Evolutionary conservation across 768 basidiomycete genomes (phyloP).

Genomic region (Zangia roseola): DNA sequence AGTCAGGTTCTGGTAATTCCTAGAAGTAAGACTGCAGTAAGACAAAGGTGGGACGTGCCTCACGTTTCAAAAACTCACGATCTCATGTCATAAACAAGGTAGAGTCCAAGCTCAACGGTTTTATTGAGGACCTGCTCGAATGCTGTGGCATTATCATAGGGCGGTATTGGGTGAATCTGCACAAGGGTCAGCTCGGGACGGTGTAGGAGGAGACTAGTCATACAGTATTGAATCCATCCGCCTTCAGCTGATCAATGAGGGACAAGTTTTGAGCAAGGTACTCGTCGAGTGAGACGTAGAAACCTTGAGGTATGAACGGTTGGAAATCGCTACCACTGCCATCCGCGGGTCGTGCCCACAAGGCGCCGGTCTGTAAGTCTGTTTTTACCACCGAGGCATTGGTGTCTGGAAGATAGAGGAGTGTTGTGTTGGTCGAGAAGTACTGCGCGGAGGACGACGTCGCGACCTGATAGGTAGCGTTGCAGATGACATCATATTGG

Average conservation of each 20-base stretch:
- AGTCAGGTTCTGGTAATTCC: constrained; percentile 60
- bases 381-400: constrained; percentile 45
- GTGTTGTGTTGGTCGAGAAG: constrained; percentile 31
- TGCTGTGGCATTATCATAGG: constrained; percentile 54
- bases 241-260: constrained; percentile 53
- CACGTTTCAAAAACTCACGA: constrained; percentile 29
- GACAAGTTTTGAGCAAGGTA: constrained; percentile 54
- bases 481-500: constrained; percentile 35
- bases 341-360: constrained; percentile 38
- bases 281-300: constrained; percentile 61
- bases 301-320: constrained; percentile 66
- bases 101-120: constrained; percentile 35
- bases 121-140: constrained; percentile 21
- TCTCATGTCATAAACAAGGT: constrained; percentile 82
- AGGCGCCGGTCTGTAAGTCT: constrained; percentile 44
- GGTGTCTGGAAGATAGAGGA: constrained; percentile 43
- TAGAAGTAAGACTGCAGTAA: constrained; percentile 3
- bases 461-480: constrained; percentile 25
- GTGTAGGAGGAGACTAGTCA: not conserved
- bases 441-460: constrained; percentile 19
- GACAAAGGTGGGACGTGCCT: not conserved
- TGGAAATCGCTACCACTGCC: constrained; percentile 25
- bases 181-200: constrained; percentile 25
- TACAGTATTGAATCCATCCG: constrained; percentile 45
- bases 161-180: constrained; percentile 70